phyloP scores from a whole-genome alignment of 305 asterid species.

The Striga hermonthica region DNA sequence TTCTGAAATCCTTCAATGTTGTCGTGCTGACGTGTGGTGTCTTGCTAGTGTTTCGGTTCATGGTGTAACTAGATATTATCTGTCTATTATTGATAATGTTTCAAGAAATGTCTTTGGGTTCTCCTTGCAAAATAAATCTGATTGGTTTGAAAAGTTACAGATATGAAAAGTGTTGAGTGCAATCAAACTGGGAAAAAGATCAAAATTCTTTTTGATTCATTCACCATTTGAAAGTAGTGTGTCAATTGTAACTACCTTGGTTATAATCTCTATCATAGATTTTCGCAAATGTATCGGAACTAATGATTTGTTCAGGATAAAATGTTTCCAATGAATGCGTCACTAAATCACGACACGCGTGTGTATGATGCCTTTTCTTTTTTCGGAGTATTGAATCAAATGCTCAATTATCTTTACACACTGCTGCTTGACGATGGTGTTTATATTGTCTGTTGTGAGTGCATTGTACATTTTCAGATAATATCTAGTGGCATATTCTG shows the following conservation, averaged over 20 bases:
- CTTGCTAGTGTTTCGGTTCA: too few relatives aligned
- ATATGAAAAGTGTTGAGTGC: too few relatives aligned
- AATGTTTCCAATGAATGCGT: constrained; percentile 10
- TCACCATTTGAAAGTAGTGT: constrained; percentile 83
- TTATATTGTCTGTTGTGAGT: constrained; percentile 19
- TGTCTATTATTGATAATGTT: too few relatives aligned
- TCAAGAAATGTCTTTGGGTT: too few relatives aligned
- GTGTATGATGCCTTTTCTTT: background rate
- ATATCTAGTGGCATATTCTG: constrained; percentile 13
- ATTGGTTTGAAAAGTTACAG: too few relatives aligned
- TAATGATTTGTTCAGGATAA: constrained; percentile 27
- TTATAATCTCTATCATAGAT: constrained; percentile 3
- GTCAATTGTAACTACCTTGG: constrained; percentile 26
- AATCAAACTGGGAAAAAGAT: too few relatives aligned
- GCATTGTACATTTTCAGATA: constrained; percentile 24
- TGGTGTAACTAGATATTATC: too few relatives aligned
- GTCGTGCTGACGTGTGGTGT: too few relatives aligned
- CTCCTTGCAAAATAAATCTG: too few relatives aligned
- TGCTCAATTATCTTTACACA: constrained; percentile 3
- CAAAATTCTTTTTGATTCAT: too few relatives aligned
- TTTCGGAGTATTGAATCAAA: background rate
- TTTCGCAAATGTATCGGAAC: constrained; percentile 21
- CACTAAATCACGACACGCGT: constrained; percentile 1
- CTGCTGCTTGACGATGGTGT: constrained; percentile 21
- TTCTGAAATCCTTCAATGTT: too few relatives aligned